A percentile compares a stretch with the other conserved stretches of the same genome.
Evolutionary conservation across 2,329 filamentous ascomycete species (phyloP).

Genomic region (Neonectria magnoliae): DNA sequence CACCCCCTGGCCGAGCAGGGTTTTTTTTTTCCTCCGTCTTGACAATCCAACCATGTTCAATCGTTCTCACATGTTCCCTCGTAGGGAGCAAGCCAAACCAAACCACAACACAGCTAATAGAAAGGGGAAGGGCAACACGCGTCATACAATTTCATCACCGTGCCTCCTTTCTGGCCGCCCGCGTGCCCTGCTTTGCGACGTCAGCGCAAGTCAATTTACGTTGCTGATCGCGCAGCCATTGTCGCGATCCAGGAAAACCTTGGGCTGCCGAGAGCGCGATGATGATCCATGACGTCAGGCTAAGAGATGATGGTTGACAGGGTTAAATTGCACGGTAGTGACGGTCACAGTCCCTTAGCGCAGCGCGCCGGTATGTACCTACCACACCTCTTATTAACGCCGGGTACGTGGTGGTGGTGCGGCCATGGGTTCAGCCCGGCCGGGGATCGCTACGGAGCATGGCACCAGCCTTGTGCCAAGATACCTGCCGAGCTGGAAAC

Average conservation of each 20-base stretch:
- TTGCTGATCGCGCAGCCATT: constrained; percentile 30
- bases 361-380: background rate
- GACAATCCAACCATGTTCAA: background rate
- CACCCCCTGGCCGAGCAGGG: background rate
- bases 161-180: background rate
- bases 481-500: constrained; percentile 7
- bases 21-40: background rate
- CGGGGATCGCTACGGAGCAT: background rate
- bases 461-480: constrained; percentile 1
- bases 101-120: background rate
- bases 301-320: background rate
- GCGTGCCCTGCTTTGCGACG: constrained; percentile 18
- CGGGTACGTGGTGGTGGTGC: constrained; percentile 1
- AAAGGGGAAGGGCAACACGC: background rate
- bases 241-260: constrained; percentile 30
- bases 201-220: constrained; percentile 4
- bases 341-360: background rate
- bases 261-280: constrained; percentile 27
- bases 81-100: background rate
- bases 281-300: constrained; percentile 43
- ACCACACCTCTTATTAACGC: background rate
- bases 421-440: background rate
- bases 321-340: background rate
- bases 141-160: constrained; percentile 1
- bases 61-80: background rate